phyloP scores from a whole-genome alignment of 176 grass and related monocot genomes.

The Areca catechu region DNA sequence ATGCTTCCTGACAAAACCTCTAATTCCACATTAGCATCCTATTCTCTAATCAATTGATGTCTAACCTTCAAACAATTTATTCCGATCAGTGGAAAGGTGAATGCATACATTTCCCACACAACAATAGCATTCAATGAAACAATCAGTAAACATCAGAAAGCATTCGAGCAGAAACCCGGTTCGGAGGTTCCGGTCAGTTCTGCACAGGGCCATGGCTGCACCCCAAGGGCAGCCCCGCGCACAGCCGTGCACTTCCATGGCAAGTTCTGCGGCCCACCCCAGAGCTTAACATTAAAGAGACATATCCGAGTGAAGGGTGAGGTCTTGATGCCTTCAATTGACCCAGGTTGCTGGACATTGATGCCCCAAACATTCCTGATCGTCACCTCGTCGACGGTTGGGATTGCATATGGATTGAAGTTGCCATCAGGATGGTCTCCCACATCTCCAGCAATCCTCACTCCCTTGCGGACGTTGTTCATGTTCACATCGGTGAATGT shows the following conservation, averaged over 20 bases:
- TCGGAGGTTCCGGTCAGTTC: not conserved
- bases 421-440: constrained; percentile 65
- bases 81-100: no score
- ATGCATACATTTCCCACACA: no score
- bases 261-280: not conserved
- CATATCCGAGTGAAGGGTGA: constrained; percentile 14
- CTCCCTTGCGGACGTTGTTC: constrained; percentile 21
- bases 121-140: no score
- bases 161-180: not conserved
- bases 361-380: constrained; percentile 20
- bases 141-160: not conserved
- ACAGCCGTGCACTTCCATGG: constrained; percentile 11
- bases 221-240: constrained; percentile 5
- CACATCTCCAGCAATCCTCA: constrained; percentile 52
- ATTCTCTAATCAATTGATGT: no score
- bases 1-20: no score
- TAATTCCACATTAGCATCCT: no score
- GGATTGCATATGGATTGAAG: constrained; percentile 10
- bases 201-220: constrained; percentile 10
- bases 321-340: constrained; percentile 12
- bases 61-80: no score
- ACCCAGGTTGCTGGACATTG: constrained; percentile 9
- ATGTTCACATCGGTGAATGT: not conserved
- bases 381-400: not conserved
- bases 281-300: constrained; percentile 19